These are phyloP conservation scores for Actinomortierella wolfii DNA, from an alignment of 371 early-diverging fungal species.

Conservation along the genomic window DNA sequence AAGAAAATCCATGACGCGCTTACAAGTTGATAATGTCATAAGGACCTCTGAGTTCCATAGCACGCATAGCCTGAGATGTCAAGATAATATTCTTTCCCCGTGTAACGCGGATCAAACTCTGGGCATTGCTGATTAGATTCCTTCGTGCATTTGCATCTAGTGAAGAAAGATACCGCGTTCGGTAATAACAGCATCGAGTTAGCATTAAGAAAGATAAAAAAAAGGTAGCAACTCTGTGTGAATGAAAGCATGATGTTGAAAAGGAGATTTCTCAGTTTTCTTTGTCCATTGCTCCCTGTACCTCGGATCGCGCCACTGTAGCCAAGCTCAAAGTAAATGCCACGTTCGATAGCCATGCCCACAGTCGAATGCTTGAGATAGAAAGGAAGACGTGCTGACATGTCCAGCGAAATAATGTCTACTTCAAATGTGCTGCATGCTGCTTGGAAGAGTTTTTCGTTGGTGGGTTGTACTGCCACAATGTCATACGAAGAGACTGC, in stretches of 20 bases:
- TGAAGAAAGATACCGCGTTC: neutral
- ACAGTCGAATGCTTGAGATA: conserved; percentile 71
- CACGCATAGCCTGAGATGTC: conserved; percentile 76
- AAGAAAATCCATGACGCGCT: too few species aligned
- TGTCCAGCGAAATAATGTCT: conserved; percentile 90
- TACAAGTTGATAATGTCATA: conserved; percentile 88
- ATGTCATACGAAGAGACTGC: conserved; percentile 72
- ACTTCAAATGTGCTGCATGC: conserved; percentile 81
- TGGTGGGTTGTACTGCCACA: conserved; percentile 81
- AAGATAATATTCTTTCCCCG: conserved; percentile 90
- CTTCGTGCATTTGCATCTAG: conserved; percentile 63
- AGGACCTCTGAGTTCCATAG: conserved; percentile 82
- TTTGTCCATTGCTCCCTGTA: conserved; percentile 20
- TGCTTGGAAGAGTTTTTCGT: conserved; percentile 75
- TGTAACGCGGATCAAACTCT: conserved; percentile 77
- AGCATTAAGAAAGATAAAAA: too few species aligned
- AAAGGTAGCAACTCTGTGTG: too few species aligned
- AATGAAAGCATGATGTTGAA: too few species aligned
- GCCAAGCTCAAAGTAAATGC: conserved; percentile 87
- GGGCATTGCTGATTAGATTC: conserved; percentile 77
- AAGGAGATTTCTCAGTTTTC: neutral
- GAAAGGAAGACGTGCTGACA: conserved; percentile 74
- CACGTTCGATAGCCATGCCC: conserved; percentile 74
- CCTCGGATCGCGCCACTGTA: conserved; percentile 77
- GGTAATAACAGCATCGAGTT: too few species aligned